Percentiles rank a stretch among this genome's conserved stretches.
Evolutionary conservation across 805 yeast genomes (phyloP).

Genomic region (Huiozyma sinensis): DNA sequence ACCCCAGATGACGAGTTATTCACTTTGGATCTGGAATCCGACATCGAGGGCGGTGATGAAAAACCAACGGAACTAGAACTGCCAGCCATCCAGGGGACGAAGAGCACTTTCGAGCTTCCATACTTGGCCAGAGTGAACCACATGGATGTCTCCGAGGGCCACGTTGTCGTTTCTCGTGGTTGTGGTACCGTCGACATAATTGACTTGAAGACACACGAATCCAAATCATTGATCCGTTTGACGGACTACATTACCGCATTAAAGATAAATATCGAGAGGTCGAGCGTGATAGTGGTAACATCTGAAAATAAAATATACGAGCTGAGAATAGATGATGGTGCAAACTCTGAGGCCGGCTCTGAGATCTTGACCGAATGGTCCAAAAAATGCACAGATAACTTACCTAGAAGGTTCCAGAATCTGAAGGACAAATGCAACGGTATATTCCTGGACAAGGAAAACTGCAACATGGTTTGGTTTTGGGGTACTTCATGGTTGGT

Average conservation of each 20-base stretch:
- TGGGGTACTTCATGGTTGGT: slow-evolving; percentile 80
- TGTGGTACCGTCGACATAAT: slow-evolving; percentile 54
- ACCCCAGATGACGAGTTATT: slow-evolving; percentile 55
- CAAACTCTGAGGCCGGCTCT: slow-evolving; percentile 3
- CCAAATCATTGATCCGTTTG: slow-evolving; percentile 44
- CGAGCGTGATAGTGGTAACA: slow-evolving; percentile 52
- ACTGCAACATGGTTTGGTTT: slow-evolving; percentile 54
- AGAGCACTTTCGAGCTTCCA: slow-evolving; percentile 30
- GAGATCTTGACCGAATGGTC: slow-evolving; percentile 61
- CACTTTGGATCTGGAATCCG: slow-evolving; percentile 32
- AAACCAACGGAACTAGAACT: slow-evolving; percentile 25
- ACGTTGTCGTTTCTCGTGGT: slow-evolving; percentile 49
- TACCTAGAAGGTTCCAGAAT: slow-evolving; percentile 54
- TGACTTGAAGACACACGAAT: slow-evolving; percentile 19
- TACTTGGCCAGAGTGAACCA: slow-evolving; percentile 43
- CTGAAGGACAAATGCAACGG: slow-evolving; percentile 66
- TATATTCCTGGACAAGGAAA: slow-evolving; percentile 39
- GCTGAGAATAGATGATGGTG: slow-evolving; percentile 32
- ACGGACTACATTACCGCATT: slow-evolving; percentile 51
- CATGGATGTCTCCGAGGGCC: slow-evolving; percentile 38
- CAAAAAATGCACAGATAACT: slow-evolving; percentile 55
- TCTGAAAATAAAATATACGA: slow-evolving; percentile 70
- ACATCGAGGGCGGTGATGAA: slow-evolving; percentile 24
- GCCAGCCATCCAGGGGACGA: slow-evolving; percentile 29
- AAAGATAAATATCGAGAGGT: slow-evolving; percentile 37